Percentiles rank a stretch among this genome's conserved stretches.
Evolutionary conservation across 805 yeast genomes (phyloP).

Genomic region (Metschnikowia matae): DNA sequence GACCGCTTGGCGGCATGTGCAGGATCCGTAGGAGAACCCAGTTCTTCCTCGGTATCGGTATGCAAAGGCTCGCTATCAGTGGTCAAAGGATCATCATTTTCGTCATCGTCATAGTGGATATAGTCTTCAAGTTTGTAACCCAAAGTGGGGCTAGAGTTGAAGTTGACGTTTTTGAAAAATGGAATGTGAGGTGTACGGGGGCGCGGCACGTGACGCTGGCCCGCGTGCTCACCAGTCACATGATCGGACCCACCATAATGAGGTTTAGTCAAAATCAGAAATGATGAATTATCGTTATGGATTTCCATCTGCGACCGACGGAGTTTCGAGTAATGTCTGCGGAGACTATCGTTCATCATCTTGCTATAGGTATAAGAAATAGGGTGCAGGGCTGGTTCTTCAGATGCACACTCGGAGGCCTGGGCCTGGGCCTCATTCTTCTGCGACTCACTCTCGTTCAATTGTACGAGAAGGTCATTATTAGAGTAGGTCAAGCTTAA

Average conservation of each 20-base stretch:
- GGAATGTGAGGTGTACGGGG: constrained; percentile 23
- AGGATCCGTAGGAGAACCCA: constrained; percentile 10
- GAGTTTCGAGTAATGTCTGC: constrained; percentile 27
- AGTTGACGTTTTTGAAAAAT: constrained; percentile 36
- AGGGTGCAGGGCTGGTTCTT: constrained; percentile 6
- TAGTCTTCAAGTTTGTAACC: constrained; percentile 32
- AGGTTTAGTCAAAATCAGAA: constrained; percentile 24
- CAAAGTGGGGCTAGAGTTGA: constrained; percentile 25
- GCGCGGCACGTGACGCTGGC: constrained; percentile 5
- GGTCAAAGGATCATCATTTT: constrained; percentile 5
- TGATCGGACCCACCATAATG: background rate
- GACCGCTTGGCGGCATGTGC: background rate
- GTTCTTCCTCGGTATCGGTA: constrained; percentile 17
- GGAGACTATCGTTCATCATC: constrained; percentile 37
- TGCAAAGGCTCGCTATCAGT: constrained; percentile 10
- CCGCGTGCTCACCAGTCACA: background rate
- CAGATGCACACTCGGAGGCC: background rate
- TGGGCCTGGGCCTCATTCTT: background rate
- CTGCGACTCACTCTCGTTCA: constrained; percentile 18
- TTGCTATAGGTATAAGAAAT: constrained; percentile 32
- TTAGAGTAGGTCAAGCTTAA: constrained; percentile 32
- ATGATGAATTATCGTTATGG: constrained; percentile 32
- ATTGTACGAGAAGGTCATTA: constrained; percentile 28
- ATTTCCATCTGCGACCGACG: constrained; percentile 29
- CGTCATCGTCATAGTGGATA: constrained; percentile 30